Base-by-base conservation (phyloP, 2,329 filamentous ascomycete genomes). In the Fusarium robinianum region DNA sequence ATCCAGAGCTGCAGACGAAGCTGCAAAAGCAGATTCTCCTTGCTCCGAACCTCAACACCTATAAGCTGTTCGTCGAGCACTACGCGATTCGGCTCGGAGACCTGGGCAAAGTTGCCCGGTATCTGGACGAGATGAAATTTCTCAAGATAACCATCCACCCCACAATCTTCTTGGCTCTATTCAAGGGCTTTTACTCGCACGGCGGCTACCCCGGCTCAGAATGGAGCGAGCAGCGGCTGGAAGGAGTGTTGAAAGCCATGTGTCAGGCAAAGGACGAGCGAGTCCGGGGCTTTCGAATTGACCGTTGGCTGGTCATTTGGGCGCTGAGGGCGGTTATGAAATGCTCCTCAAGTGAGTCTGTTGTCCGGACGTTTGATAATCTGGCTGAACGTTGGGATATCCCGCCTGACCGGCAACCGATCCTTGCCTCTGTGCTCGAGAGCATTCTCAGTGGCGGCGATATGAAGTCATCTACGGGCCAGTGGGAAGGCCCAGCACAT, bases 101-200 rank as follows among this genome's bases (percentile, higher is more conserved):
- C 53, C 74, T 96, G 15, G 72, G 81, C 26, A 82, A 82, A 51
- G 82, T 95, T 9, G 80, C 81, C 8, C 78, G 81, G 34, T 80
- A 90, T 30, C 72, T 99, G 15, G 79, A 82, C 32, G 92, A 97
- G 64, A 96, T 96, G 90, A 81, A 80, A 42, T 70, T 72, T 24
- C 83, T 84, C 54, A 71, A 77, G 3, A 74, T 95, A 4, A 80
- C 83, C 0, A 71, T 92, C 11, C 83, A 92, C 49, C 87, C 86
- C 5, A 79, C 85, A 44, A 79, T 95, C 16, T 96, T 92, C 61
- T 74, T 94, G 24, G 78, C 86, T 6, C 73, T 97, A 4, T 88
- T 97, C 69, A 85, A 89, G 58, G 90, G 88, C 0, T 99, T 97
- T 63, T 76, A 78, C 21, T 67, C 72, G 3, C 85, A 96, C 61